These are phyloP conservation scores for Phaeosphaeriaceae sp. DNA, from an alignment of 2,329 filamentous ascomycete genomes.

Conservation along the genomic window DNA sequence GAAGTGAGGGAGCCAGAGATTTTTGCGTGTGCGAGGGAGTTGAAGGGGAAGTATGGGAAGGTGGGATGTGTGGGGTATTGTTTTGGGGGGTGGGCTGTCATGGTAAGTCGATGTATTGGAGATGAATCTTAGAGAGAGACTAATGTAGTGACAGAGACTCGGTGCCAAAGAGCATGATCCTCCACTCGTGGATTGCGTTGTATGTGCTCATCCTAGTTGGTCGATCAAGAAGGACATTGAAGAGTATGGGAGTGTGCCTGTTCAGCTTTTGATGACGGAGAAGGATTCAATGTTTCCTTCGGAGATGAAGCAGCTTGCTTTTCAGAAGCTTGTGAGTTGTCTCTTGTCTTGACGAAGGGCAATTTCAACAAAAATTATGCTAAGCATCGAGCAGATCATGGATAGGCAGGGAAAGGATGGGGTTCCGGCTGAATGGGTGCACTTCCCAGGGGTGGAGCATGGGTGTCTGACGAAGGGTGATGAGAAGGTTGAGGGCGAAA, in stretches of 20 bases:
- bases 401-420: conserved; percentile 17
- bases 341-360: too few species aligned
- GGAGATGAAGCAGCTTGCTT: conserved; percentile 33
- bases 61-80: conserved; percentile 50
- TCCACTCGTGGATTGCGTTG: conserved; percentile 28
- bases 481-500: conserved; percentile 21
- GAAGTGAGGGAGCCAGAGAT: conserved; percentile 46
- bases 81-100: conserved; percentile 49
- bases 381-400: conserved; percentile 7
- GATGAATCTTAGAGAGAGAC: neutral
- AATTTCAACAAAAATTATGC: too few species aligned
- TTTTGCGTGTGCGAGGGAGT: conserved; percentile 17
- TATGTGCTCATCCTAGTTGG: conserved; percentile 28
- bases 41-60: neutral
- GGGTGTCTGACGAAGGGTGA: conserved; percentile 27
- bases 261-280: conserved; percentile 31
- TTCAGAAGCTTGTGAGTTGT: conserved; percentile 16
- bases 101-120: neutral
- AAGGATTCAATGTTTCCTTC: conserved; percentile 24
- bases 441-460: conserved; percentile 35
- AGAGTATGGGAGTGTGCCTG: conserved; percentile 16
- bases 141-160: conserved; percentile 10
- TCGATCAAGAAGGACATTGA: conserved; percentile 28
- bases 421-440: conserved; percentile 27
- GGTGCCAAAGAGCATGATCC: conserved; percentile 14